Evolutionary conservation across 352 stramenopile genomes (phyloP), one percentile per base, ranked within the genome.

Genomic region (Globisporangium splendens): DNA sequence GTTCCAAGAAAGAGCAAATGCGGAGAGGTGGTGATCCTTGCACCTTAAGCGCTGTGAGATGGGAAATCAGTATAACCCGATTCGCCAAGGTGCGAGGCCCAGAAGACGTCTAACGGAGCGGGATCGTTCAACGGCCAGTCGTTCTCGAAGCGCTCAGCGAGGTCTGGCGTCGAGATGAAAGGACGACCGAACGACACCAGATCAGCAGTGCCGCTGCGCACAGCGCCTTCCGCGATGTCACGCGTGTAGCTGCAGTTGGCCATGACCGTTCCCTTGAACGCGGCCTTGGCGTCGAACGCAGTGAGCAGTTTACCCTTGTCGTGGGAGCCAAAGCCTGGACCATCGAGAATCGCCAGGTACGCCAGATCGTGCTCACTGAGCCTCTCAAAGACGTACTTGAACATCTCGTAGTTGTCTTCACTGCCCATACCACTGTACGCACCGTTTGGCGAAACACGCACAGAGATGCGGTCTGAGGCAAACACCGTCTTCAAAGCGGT

Each of bases 111-210:
- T 18, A 7, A 3, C 3, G 22, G 22, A 2, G 35, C 15, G 14
- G 54, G 68, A 18, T 38, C 20, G 52, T 61, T 72, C 21, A 80
- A 43, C 24, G 66, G 57, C 24, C 54, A 46, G 44, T 58, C 54
- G 35, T 72, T 46, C 51, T 60, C 24, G 39, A 80, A 54, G 13
- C 70, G 59, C 38, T 73, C 48, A 8, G 59, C 61, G 14, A 82
- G 49, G 44, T 82, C 72, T 39, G 72, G 72, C 39, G 76, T 83
- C 17, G 71, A 62, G 35, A 82, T 78, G 60, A 69, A 82, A 8
- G 22, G n/a, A 6, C 54, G 52, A 14, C 70, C 69, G 28, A 77
- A 77, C 15, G 31, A 53, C 3, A 77, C 61, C 12, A 62, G 39
- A 22, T 77, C 65, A 2, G 59, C 51, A 6, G 20, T 11, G 15